phyloP scores from a whole-genome alignment of 257 asterid genomes.

The Leonotis leonurus region DNA sequence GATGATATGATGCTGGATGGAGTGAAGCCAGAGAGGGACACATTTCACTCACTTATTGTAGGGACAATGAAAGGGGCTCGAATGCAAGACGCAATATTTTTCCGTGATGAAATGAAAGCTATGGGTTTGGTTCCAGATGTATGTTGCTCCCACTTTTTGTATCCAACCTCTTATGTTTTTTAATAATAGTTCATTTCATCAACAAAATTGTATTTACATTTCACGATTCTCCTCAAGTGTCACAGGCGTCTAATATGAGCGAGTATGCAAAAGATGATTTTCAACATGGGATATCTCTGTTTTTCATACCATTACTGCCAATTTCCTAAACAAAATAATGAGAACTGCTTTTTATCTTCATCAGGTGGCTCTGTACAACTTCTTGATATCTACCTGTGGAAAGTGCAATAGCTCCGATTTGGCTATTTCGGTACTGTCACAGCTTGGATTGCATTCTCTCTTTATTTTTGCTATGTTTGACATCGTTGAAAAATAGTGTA shows the following conservation, averaged over 20 bases:
- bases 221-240: background rate
- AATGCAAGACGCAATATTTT: slow-evolving; percentile 82
- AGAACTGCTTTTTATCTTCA: slow-evolving; percentile 5
- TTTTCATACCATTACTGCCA: background rate
- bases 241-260: background rate
- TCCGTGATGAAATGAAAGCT: slow-evolving; percentile 78
- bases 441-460: background rate
- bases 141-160: slow-evolving; percentile 22
- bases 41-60: slow-evolving; percentile 75
- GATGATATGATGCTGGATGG: slow-evolving; percentile 99
- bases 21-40: slow-evolving; percentile 94
- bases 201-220: background rate
- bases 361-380: slow-evolving; percentile 81
- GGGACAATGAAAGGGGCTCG: slow-evolving; percentile 95
- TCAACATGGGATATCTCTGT: background rate
- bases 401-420: slow-evolving; percentile 79
- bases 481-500: slow-evolving; percentile 4
- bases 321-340: slow-evolving; percentile 9
- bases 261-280: background rate
- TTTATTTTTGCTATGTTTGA: background rate
- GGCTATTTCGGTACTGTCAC: slow-evolving; percentile 60
- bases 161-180: background rate
- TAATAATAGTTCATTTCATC: background rate
- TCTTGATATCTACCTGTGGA: slow-evolving; percentile 85
- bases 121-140: slow-evolving; percentile 96